Evolutionary conservation across 768 basidiomycete species (phyloP).

Genomic region (Suillus ampliporus): DNA sequence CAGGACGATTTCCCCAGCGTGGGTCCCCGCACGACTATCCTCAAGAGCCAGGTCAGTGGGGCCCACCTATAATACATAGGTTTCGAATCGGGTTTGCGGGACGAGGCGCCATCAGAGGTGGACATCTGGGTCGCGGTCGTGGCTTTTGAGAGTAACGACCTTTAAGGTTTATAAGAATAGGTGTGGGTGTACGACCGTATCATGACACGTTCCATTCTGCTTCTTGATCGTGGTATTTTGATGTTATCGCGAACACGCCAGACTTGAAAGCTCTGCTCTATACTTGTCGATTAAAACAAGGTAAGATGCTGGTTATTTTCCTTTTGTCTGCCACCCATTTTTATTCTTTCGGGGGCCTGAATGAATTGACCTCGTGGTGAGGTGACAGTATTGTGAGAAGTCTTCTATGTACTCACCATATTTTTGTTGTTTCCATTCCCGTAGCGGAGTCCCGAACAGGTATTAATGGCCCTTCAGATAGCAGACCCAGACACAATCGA

Average conservation of each 20-base stretch:
- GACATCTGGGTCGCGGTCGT: conserved; percentile 23
- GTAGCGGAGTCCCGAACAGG: conserved; percentile 8
- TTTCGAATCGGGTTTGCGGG: conserved; percentile 69
- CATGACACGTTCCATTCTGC: conserved; percentile 14
- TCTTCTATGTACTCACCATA: background rate
- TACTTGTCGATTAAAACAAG: conserved; percentile 36
- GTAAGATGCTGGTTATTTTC: conserved; percentile 13
- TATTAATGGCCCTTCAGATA: conserved; percentile 7
- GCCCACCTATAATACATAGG: conserved; percentile 24
- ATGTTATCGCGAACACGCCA: background rate
- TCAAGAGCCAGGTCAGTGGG: conserved; percentile 19
- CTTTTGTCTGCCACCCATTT: conserved; percentile 4
- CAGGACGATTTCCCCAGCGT: conserved; percentile 40
- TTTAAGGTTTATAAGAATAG: conserved; percentile 18
- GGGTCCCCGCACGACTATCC: conserved; percentile 15
- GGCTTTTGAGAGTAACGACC: conserved; percentile 17
- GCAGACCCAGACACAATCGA: background rate
- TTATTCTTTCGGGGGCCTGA: conserved; percentile 10
- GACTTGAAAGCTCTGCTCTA: conserved; percentile 13
- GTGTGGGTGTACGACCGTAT: conserved; percentile 13
- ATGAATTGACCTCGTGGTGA: conserved; percentile 5
- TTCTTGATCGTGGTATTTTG: conserved; percentile 17
- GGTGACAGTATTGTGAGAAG: conserved; percentile 13
- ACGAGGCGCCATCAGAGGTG: conserved; percentile 45
- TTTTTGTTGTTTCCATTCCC: background rate